A percentile compares a stretch with the other conserved stretches of the same genome.
phyloP scores from a whole-genome alignment of 768 basidiomycete genomes.

The Kwoniella sp. region DNA sequence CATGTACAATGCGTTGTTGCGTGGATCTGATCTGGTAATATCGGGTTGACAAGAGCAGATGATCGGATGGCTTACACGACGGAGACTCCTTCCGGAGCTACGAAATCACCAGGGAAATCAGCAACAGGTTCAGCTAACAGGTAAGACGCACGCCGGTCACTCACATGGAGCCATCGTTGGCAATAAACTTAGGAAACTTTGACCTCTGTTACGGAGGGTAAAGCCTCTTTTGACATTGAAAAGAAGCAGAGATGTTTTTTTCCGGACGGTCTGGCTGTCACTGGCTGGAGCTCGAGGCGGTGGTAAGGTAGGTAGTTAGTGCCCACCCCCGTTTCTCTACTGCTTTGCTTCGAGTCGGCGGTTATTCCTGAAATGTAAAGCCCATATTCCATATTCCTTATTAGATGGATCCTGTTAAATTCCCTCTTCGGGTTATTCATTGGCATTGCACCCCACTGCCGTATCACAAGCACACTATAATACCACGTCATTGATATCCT shows the following conservation, averaged over 20 bases:
- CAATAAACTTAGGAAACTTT: slow-evolving; percentile 10
- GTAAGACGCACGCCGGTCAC: background rate
- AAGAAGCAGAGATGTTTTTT: background rate
- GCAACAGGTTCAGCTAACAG: background rate
- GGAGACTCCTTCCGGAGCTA: slow-evolving; percentile 53
- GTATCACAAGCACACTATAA: background rate
- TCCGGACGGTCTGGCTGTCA: background rate
- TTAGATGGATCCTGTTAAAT: background rate
- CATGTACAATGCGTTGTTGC: too few relatives aligned
- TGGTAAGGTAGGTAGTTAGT: background rate
- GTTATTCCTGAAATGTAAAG: slow-evolving; percentile 1
- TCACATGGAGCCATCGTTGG: slow-evolving; percentile 27
- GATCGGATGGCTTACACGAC: slow-evolving; percentile 45
- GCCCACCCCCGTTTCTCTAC: background rate
- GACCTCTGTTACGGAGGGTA: slow-evolving; percentile 8
- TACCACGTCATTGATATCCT: background rate
- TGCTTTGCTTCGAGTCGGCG: background rate
- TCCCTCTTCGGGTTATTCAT: background rate
- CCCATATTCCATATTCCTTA: background rate
- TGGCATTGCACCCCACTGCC: too few relatives aligned
- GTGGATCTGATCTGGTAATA: background rate
- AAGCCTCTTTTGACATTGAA: background rate
- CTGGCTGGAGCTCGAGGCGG: background rate
- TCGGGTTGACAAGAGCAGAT: background rate
- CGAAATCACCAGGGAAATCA: background rate